These are phyloP conservation scores for Aspergillus kassunensis DNA, from an alignment of 495 filamentous ascomycete genomes.

Conservation along the genomic window DNA sequence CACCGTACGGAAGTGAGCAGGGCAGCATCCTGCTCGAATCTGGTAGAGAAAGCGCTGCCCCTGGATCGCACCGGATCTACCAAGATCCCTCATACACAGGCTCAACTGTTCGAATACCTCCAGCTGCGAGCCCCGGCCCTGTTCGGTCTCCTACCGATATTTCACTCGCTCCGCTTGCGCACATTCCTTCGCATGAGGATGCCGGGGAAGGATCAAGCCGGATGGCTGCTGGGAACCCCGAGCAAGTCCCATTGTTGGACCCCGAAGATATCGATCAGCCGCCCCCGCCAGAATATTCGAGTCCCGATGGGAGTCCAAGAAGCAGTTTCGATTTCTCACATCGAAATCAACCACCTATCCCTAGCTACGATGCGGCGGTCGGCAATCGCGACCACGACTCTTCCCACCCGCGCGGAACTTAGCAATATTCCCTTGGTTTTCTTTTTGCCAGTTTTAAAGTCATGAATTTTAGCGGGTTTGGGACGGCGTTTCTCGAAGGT, in stretches of 20 bases:
- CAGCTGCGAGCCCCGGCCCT: conserved; percentile 83
- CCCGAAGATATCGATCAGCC: conserved; percentile 31
- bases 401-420: conserved; percentile 8
- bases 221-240: conserved; percentile 34
- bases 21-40: conserved; percentile 92
- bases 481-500: conserved; percentile 24
- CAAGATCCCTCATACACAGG: conserved; percentile 41
- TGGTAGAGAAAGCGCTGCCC: conserved; percentile 61
- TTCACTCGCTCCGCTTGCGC: conserved; percentile 74
- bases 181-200: conserved; percentile 68
- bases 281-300: conserved; percentile 70
- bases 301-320: conserved; percentile 57
- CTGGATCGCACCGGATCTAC: conserved; percentile 55
- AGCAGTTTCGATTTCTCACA: conserved; percentile 45
- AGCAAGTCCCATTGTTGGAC: conserved; percentile 33
- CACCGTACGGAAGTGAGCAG: conserved; percentile 93
- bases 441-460: neutral
- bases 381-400: conserved; percentile 21
- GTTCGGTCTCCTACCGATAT: conserved; percentile 94
- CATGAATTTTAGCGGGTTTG: conserved; percentile 30
- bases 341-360: conserved; percentile 45
- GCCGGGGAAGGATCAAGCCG: conserved; percentile 69
- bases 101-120: conserved; percentile 57
- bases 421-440: neutral
- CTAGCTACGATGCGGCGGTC: conserved; percentile 65